phyloP scores from a whole-genome alignment of 371 early-diverging fungal genomes.

The Rhizopus delemar region DNA sequence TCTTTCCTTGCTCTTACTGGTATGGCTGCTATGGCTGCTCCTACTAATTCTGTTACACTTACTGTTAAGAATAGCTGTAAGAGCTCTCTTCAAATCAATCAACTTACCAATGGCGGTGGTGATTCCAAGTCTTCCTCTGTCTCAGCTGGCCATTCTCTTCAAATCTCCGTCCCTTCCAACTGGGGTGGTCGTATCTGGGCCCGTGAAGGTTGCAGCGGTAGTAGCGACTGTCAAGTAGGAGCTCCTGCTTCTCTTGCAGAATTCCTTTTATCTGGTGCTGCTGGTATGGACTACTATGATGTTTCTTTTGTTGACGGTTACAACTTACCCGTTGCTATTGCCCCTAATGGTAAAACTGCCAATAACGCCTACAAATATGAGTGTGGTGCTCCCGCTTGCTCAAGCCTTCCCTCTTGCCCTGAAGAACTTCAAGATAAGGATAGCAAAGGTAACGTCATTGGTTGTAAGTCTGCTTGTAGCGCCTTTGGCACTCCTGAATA shows the following conservation, averaged over 20 bases:
- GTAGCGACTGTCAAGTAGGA: constrained; percentile 26
- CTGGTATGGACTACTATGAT: constrained; percentile 36
- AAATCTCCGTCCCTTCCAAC: constrained; percentile 6
- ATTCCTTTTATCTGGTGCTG: constrained; percentile 16
- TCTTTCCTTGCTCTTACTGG: constrained; percentile 3
- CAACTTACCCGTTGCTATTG: constrained; percentile 35
- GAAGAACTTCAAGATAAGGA: constrained; percentile 18
- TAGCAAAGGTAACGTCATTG: constrained; percentile 17
- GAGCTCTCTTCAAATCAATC: constrained; percentile 15
- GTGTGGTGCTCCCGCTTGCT: constrained; percentile 33
- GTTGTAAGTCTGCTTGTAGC: constrained; percentile 28
- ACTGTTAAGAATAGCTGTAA: constrained; percentile 21
- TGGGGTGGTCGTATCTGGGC: constrained; percentile 43
- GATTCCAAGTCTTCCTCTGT: not conserved
- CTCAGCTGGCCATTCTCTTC: constrained; percentile 4
- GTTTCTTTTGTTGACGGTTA: constrained; percentile 43
- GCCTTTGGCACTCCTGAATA: constrained; percentile 22
- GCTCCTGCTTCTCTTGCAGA: constrained; percentile 34
- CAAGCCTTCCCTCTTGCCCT: constrained; percentile 29
- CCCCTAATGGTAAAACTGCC: constrained; percentile 13
- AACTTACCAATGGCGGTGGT: constrained; percentile 14
- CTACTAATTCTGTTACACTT: constrained; percentile 7
- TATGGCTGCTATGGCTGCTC: constrained; percentile 4
- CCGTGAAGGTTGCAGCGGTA: constrained; percentile 21
- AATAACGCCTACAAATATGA: constrained; percentile 12